These are phyloP conservation scores for Microbotryum saponariae DNA, from an alignment of 1,284 basidiomycete genomes.

Conservation along the genomic window DNA sequence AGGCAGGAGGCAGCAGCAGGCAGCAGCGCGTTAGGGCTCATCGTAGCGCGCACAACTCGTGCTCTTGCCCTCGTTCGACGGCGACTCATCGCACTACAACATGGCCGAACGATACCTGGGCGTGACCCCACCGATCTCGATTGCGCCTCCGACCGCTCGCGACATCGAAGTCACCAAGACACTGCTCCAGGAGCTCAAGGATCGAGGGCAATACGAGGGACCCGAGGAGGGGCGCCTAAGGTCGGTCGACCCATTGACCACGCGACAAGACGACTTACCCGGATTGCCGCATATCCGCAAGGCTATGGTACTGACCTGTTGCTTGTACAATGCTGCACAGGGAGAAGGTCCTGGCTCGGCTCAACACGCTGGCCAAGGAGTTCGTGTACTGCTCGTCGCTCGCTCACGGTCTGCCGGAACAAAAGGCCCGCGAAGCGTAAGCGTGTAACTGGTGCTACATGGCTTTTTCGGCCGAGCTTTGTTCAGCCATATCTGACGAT, in stretches of 20 bases:
- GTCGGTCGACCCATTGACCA: conserved; percentile 50
- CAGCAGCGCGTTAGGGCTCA: too few species aligned
- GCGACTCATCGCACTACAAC: too few species aligned
- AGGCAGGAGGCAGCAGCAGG: too few species aligned
- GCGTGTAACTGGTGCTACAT: neutral
- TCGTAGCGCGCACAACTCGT: too few species aligned
- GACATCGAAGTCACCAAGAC: conserved; percentile 68
- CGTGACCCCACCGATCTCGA: conserved; percentile 81
- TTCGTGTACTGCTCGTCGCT: conserved; percentile 84
- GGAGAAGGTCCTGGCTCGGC: conserved; percentile 84
- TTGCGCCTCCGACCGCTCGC: conserved; percentile 62
- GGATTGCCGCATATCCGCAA: neutral
- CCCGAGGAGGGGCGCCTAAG: conserved; percentile 81
- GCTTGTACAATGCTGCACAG: conserved; percentile 50
- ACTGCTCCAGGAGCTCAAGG: conserved; percentile 78
- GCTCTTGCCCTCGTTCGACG: too few species aligned
- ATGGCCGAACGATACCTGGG: conserved; percentile 36
- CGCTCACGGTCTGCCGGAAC: conserved; percentile 33
- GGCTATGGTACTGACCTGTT: neutral
- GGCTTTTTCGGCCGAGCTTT: neutral
- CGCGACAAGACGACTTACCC: neutral
- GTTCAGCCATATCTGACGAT: neutral
- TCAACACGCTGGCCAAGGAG: conserved; percentile 82
- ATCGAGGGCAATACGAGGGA: conserved; percentile 80
- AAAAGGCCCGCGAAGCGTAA: conserved; percentile 29